These are phyloP conservation scores for Herpetomonas samuelpessoai DNA, from an alignment of 208 protist genomes.

Conservation along the genomic window DNA sequence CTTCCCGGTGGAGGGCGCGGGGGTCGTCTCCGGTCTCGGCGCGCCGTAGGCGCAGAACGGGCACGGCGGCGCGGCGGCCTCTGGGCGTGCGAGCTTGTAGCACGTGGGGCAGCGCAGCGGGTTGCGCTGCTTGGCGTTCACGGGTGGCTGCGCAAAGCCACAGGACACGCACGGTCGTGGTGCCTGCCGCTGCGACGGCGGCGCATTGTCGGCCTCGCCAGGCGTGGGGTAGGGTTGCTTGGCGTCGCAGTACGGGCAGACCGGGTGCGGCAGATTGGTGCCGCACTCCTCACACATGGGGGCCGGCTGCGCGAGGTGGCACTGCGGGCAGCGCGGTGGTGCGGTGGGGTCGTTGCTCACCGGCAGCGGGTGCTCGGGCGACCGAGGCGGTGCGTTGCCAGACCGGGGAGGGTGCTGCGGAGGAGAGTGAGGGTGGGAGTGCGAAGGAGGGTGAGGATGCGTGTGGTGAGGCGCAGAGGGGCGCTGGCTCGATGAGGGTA, in stretches of 20 bases:
- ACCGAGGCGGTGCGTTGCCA: neutral
- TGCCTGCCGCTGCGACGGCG: neutral
- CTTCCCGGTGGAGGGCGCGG: too few species aligned
- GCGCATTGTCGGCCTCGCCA: neutral
- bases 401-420: neutral
- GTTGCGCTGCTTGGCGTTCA: neutral
- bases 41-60: conserved; percentile 6
- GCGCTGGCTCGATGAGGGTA: too few species aligned
- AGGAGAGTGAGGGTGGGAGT: neutral
- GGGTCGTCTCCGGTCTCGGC: neutral
- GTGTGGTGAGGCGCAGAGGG: neutral
- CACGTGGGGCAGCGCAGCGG: conserved; percentile 9
- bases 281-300: neutral
- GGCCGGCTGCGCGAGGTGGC: conserved; percentile 1
- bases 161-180: neutral
- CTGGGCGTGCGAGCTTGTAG: neutral
- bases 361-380: neutral
- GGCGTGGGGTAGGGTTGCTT: neutral
- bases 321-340: conserved; percentile 9
- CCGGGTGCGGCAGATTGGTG: neutral
- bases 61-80: conserved; percentile 8
- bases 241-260: conserved; percentile 1
- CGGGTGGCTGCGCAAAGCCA: neutral
- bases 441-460: neutral
- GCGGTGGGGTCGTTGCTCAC: neutral